Evolutionary conservation across 345 rosid species (phyloP).

Genomic region (Populus deltoides): DNA sequence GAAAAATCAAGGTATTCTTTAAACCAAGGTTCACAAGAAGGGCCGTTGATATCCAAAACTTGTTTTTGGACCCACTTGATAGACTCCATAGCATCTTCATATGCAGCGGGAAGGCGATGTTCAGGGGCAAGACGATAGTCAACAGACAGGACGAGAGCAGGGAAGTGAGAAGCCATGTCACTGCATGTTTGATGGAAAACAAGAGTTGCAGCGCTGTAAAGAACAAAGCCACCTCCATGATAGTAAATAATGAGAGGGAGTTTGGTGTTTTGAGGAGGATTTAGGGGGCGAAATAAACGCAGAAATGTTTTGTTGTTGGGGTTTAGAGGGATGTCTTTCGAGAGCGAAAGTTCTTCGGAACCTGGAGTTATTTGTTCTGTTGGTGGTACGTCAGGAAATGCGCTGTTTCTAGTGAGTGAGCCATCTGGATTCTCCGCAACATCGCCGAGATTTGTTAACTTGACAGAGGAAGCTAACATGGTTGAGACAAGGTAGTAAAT

Average conservation of each 20-base stretch:
- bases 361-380: slow-evolving; percentile 15
- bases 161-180: slow-evolving; percentile 42
- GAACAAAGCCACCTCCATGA: slow-evolving; percentile 76
- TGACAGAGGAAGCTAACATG: too few relatives aligned
- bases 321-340: slow-evolving; percentile 63
- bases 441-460: too few relatives aligned
- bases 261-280: slow-evolving; percentile 31
- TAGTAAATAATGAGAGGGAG: slow-evolving; percentile 61
- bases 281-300: slow-evolving; percentile 55
- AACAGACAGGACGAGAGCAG: slow-evolving; percentile 62
- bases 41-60: slow-evolving; percentile 31
- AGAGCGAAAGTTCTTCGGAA: slow-evolving; percentile 25
- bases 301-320: slow-evolving; percentile 46
- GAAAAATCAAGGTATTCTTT: slow-evolving; percentile 54
- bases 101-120: slow-evolving; percentile 89
- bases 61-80: slow-evolving; percentile 68
- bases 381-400: slow-evolving; percentile 38
- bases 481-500: too few relatives aligned
- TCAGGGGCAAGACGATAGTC: slow-evolving; percentile 87
- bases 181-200: slow-evolving; percentile 54
- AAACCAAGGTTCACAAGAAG: slow-evolving; percentile 57
- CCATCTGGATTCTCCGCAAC: slow-evolving; percentile 49
- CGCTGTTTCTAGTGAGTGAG: slow-evolving; percentile 49
- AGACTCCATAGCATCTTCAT: slow-evolving; percentile 72
- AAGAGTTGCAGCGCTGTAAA: slow-evolving; percentile 44